These are phyloP conservation scores for Rhodamnia rubescens DNA, from an alignment of 345 rosid genomes.

Conservation along the genomic window DNA sequence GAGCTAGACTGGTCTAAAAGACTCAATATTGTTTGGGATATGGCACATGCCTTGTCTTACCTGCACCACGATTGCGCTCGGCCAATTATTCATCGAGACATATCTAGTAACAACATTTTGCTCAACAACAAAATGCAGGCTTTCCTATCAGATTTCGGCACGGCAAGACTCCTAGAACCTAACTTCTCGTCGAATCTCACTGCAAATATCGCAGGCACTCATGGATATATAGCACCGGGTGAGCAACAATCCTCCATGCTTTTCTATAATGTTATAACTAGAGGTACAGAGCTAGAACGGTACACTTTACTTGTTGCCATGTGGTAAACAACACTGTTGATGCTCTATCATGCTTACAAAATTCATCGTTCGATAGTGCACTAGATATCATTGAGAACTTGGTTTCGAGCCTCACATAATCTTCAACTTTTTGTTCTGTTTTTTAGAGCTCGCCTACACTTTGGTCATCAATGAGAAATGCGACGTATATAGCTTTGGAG, in stretches of 20 bases:
- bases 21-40: background rate
- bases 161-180: background rate
- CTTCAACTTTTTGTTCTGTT: background rate
- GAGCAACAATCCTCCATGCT: background rate
- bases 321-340: background rate
- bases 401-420: background rate
- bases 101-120: conserved; percentile 15
- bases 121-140: conserved; percentile 2
- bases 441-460: conserved; percentile 16
- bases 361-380: background rate
- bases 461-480: conserved; percentile 12
- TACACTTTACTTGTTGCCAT: background rate
- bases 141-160: conserved; percentile 7
- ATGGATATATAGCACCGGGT: conserved; percentile 15
- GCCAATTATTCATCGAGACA: conserved; percentile 12
- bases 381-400: background rate
- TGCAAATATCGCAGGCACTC: background rate
- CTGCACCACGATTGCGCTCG: conserved; percentile 1
- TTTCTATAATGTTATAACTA: background rate
- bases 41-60: conserved; percentile 4
- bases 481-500: conserved; percentile 18
- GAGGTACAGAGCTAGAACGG: background rate
- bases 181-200: conserved; percentile 4
- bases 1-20: conserved; percentile 1
- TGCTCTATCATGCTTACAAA: background rate